Percentiles rank a stretch among this genome's conserved stretches.
phyloP scores from a whole-genome alignment of 2,329 filamentous ascomycete genomes.

The Penicillium concentricum region DNA sequence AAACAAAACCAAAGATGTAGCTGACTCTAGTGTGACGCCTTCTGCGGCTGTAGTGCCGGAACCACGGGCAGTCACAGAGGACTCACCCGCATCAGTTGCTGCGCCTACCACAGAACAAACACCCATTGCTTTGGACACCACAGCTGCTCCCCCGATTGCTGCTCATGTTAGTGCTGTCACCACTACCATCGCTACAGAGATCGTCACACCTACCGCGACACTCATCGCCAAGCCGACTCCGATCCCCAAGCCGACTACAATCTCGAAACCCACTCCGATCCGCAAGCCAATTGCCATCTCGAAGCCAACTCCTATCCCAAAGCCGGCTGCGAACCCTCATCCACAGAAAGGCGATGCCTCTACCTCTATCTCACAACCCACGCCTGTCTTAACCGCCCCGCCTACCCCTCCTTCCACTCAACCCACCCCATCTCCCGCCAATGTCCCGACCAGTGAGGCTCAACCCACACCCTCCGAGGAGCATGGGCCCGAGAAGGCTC shows the following conservation, averaged over 20 bases:
- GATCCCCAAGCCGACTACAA: not conserved
- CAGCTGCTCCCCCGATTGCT: constrained; percentile 26
- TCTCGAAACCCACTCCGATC: not conserved
- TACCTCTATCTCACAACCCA: constrained; percentile 23
- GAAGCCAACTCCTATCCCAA: not conserved
- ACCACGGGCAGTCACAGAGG: not conserved
- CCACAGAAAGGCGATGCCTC: constrained; percentile 29
- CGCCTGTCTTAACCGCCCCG: not conserved
- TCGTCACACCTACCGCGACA: not conserved
- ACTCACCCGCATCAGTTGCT: constrained; percentile 1
- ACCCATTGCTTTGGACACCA: constrained; percentile 8
- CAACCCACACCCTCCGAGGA: constrained; percentile 15
- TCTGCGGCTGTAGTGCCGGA: constrained; percentile 3
- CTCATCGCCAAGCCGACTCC: not conserved
- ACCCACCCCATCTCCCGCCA: constrained; percentile 18
- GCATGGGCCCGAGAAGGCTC: constrained; percentile 7
- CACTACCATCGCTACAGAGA: not conserved
- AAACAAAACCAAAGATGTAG: constrained; percentile 4
- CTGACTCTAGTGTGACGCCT: not conserved
- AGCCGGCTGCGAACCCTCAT: constrained; percentile 26
- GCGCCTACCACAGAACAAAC: constrained; percentile 25
- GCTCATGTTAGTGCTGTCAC: constrained; percentile 2
- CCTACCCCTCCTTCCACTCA: constrained; percentile 16
- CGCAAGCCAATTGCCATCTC: not conserved
- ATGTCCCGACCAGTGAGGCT: constrained; percentile 14